A percentile compares a stretch with the other conserved stretches of the same genome.
phyloP scores from a whole-genome alignment of 495 filamentous ascomycete species.

The Tuber calosporum region DNA sequence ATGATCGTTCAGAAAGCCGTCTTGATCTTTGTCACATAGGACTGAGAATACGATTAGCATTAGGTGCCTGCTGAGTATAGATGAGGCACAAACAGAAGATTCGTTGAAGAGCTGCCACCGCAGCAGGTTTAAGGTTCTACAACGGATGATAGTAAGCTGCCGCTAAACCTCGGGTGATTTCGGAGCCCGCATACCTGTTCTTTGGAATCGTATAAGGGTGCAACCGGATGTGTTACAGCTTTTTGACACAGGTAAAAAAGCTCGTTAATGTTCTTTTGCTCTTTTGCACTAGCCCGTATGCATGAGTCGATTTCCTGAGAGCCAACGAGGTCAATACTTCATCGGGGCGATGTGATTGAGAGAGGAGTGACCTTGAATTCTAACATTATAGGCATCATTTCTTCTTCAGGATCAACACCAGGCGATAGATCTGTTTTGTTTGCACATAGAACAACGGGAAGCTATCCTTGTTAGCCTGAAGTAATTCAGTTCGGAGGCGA shows the following conservation, averaged over 20 bases:
- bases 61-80: neutral
- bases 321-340: slow-evolving; percentile 2
- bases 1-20: slow-evolving; percentile 83
- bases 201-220: slow-evolving; percentile 92
- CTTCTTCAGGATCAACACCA: slow-evolving; percentile 75
- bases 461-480: slow-evolving; percentile 17
- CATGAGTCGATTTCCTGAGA: slow-evolving; percentile 82
- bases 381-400: slow-evolving; percentile 97
- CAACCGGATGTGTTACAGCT: slow-evolving; percentile 96
- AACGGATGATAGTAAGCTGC: neutral
- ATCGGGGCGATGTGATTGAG: neutral
- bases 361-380: slow-evolving; percentile 65
- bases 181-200: slow-evolving; percentile 49
- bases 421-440: slow-evolving; percentile 85
- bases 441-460: slow-evolving; percentile 85
- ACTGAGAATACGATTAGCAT: slow-evolving; percentile 19
- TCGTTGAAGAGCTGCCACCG: slow-evolving; percentile 72
- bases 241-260: slow-evolving; percentile 92
- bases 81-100: slow-evolving; percentile 61
- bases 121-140: slow-evolving; percentile 74
- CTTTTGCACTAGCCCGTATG: slow-evolving; percentile 87
- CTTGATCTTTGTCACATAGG: slow-evolving; percentile 90
- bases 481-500: neutral
- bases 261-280: slow-evolving; percentile 92
- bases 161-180: neutral